phyloP scores from a whole-genome alignment of 352 stramenopile genomes.

The Globisporangium parvum region DNA sequence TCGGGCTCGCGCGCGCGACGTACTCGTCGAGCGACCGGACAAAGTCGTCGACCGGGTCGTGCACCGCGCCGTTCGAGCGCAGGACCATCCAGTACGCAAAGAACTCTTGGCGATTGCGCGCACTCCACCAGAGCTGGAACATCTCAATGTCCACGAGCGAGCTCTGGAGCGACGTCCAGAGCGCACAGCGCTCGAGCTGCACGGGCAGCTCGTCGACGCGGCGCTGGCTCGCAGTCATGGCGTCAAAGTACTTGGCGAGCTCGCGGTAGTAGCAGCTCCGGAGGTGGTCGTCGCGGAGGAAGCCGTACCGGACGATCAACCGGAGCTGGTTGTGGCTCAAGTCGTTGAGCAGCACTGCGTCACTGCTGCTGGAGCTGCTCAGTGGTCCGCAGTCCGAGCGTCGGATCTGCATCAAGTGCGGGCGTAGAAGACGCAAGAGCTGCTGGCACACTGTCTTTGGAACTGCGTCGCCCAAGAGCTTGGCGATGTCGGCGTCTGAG shows the following conservation, averaged over 20 bases:
- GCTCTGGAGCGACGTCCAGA: slow-evolving; percentile 62
- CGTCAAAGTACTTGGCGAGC: slow-evolving; percentile 69
- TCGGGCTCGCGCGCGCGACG: slow-evolving; percentile 52
- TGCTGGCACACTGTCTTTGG: slow-evolving; percentile 30
- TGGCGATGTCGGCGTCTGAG: slow-evolving; percentile 51
- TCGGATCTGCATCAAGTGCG: slow-evolving; percentile 70
- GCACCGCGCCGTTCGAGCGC: slow-evolving; percentile 47
- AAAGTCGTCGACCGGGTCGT: slow-evolving; percentile 79
- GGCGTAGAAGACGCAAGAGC: slow-evolving; percentile 41
- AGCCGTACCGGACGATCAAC: slow-evolving; percentile 65
- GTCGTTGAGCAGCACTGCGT: slow-evolving; percentile 52
- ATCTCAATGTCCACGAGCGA: slow-evolving; percentile 82
- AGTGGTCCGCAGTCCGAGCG: slow-evolving; percentile 35
- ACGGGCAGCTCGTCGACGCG: slow-evolving; percentile 77
- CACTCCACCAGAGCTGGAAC: slow-evolving; percentile 82
- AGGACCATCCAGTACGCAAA: slow-evolving; percentile 77
- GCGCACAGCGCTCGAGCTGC: slow-evolving; percentile 63
- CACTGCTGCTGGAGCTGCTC: slow-evolving; percentile 2
- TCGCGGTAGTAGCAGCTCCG: slow-evolving; percentile 68
- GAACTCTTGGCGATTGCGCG: slow-evolving; percentile 75
- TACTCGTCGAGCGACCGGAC: slow-evolving; percentile 75
- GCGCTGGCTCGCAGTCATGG: slow-evolving; percentile 58
- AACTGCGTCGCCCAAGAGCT: slow-evolving; percentile 49
- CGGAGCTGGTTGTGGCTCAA: slow-evolving; percentile 76
- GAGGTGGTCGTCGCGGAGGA: slow-evolving; percentile 57